Evolutionary conservation across 306 rosid species (phyloP).

Genomic region (Medicago ruthenica): DNA sequence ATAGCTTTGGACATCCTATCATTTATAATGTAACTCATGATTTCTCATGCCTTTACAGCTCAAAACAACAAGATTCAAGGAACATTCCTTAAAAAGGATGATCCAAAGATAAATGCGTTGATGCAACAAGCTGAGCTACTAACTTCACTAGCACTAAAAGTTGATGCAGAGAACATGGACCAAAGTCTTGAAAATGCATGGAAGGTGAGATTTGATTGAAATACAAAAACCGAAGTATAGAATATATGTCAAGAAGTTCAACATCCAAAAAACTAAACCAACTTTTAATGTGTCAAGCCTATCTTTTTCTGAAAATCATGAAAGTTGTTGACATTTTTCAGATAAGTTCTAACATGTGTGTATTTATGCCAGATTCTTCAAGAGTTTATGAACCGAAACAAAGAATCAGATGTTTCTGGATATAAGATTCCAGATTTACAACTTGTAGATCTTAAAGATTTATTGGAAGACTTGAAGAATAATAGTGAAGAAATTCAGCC

Average conservation of each 20-base stretch:
- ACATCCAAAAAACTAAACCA: neutral
- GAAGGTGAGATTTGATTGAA: constrained; percentile 73
- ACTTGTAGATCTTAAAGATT: constrained; percentile 74
- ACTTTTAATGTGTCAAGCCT: neutral
- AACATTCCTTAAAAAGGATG: constrained; percentile 86
- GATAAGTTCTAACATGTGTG: no score
- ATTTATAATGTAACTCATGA: constrained; percentile 38
- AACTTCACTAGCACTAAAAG: constrained; percentile 86
- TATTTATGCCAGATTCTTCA: constrained; percentile 77
- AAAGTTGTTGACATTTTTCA: constrained; percentile 10
- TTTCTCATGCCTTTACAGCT: constrained; percentile 52
- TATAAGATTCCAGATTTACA: constrained; percentile 69
- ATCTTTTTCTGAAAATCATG: constrained; percentile 10
- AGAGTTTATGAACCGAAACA: constrained; percentile 82
- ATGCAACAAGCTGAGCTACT: constrained; percentile 97
- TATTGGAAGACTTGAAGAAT: constrained; percentile 69
- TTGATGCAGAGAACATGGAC: constrained; percentile 80
- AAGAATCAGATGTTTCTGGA: constrained; percentile 66
- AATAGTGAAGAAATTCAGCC: constrained; percentile 65
- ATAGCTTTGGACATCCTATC: constrained; percentile 35
- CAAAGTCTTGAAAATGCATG: constrained; percentile 97
- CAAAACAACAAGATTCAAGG: constrained; percentile 66
- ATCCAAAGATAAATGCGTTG: constrained; percentile 78
- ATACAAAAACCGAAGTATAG: constrained; percentile 23
- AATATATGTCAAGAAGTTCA: constrained; percentile 21